Conservation (phyloP, 1,284 basidiomycete species). For the Boletus semigastroideus region DNA sequence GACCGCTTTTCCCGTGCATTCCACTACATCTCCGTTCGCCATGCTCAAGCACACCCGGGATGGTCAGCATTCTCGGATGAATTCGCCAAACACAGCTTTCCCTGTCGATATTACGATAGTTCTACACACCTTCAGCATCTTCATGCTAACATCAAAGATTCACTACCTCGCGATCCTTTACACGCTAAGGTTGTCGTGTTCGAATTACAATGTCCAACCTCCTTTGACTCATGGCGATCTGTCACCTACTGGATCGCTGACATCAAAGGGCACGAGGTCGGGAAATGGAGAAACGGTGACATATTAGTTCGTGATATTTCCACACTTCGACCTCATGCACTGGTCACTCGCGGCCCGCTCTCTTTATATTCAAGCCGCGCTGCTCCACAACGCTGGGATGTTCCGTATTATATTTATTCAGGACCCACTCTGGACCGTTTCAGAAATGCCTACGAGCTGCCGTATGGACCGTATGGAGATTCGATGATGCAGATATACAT, state of each 20-base stretch:
- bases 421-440: not conserved
- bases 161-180: too few species aligned
- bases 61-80: not conserved
- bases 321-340: not conserved
- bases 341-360: not conserved
- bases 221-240: not conserved
- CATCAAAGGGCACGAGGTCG: not conserved
- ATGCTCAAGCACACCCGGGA: not conserved
- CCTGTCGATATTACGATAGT: constrained; percentile 7
- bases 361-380: not conserved
- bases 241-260: not conserved
- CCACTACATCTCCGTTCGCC: not conserved
- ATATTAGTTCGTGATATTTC: not conserved
- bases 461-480: not conserved
- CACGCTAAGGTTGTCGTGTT: not conserved
- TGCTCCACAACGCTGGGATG: not conserved
- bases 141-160: not conserved
- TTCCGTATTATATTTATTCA: not conserved
- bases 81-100: constrained; percentile 25
- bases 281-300: not conserved
- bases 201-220: not conserved
- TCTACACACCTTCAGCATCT: constrained; percentile 1
- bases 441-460: not conserved
- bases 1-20: not conserved
- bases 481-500: not conserved